Evolutionary conservation across 164 flowering plant species (phyloP).

Genomic region (Macadamia integrifolia): DNA sequence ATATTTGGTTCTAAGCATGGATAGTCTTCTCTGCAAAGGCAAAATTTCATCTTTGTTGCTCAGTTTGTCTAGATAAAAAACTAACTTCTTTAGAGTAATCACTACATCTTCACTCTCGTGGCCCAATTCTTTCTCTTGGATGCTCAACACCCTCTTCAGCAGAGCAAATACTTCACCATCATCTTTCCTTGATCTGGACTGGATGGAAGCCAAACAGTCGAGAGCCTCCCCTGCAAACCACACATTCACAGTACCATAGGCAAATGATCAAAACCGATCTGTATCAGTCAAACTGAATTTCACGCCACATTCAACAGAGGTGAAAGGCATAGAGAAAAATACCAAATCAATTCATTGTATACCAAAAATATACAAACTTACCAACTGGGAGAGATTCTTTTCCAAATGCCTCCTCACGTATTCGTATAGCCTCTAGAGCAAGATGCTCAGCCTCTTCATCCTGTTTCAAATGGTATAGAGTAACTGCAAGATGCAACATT

Average conservation of each 20-base stretch:
- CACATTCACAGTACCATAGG: background rate
- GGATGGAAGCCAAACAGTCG: constrained; percentile 78
- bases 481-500: constrained; percentile 78
- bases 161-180: constrained; percentile 40
- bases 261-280: background rate
- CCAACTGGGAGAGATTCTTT: constrained; percentile 75
- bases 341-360: background rate
- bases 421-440: constrained; percentile 51
- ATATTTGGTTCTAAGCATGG: constrained; percentile 47
- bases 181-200: constrained; percentile 49
- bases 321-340: background rate
- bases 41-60: constrained; percentile 59
- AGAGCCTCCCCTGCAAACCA: constrained; percentile 78
- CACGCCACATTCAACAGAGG: no score
- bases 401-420: constrained; percentile 84
- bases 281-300: no score
- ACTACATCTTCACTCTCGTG: constrained; percentile 60
- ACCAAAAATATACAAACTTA: constrained; percentile 22
- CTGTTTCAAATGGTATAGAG: constrained; percentile 56
- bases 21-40: constrained; percentile 56
- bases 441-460: constrained; percentile 77
- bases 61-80: constrained; percentile 57
- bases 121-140: constrained; percentile 82
- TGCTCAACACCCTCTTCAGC: constrained; percentile 59
- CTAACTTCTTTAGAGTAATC: constrained; percentile 62